Percentiles rank a stretch among this genome's conserved stretches.
phyloP scores from a whole-genome alignment of 371 early-diverging fungal genomes.

The Batrachochytrium dendrobatidis region DNA sequence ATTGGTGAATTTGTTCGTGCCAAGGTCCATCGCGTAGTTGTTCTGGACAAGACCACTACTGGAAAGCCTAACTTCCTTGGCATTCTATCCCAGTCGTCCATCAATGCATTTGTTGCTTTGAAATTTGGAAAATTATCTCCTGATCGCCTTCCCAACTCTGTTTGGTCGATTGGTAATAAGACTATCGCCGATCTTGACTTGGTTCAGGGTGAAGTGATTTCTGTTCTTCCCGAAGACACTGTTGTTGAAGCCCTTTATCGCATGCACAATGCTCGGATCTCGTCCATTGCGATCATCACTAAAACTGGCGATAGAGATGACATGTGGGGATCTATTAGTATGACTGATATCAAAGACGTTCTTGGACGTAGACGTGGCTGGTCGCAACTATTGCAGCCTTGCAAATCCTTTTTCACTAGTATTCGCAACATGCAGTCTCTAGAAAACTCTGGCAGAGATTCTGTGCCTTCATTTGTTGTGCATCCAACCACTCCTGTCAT shows the following conservation, averaged over 20 bases:
- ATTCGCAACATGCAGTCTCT: conserved; percentile 28
- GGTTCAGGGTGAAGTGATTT: conserved; percentile 24
- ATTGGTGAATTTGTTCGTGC: conserved; percentile 16
- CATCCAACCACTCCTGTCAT: conserved; percentile 31
- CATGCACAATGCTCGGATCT: conserved; percentile 30
- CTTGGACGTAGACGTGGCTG: conserved; percentile 28
- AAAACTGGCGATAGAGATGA: background rate
- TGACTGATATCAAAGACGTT: conserved; percentile 38
- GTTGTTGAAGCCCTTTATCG: conserved; percentile 32
- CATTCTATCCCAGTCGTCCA: conserved; percentile 26
- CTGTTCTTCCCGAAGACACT: conserved; percentile 24
- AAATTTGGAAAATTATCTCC: conserved; percentile 28
- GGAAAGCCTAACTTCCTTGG: conserved; percentile 25
- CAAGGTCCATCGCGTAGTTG: conserved; percentile 27
- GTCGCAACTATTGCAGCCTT: conserved; percentile 28
- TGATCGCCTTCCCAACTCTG: background rate
- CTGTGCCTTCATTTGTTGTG: conserved; percentile 30
- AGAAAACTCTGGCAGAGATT: conserved; percentile 31
- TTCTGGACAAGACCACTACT: conserved; percentile 15
- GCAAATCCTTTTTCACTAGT: conserved; percentile 28
- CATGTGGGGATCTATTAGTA: conserved; percentile 27
- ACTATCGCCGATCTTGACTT: conserved; percentile 30
- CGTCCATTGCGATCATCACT: conserved; percentile 33
- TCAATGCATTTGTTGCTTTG: conserved; percentile 26
- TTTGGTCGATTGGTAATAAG: conserved; percentile 22